Evolutionary conservation across 345 rosid genomes (phyloP), one percentile per base, ranked within the genome.

Genomic region (Durio zibethinus): DNA sequence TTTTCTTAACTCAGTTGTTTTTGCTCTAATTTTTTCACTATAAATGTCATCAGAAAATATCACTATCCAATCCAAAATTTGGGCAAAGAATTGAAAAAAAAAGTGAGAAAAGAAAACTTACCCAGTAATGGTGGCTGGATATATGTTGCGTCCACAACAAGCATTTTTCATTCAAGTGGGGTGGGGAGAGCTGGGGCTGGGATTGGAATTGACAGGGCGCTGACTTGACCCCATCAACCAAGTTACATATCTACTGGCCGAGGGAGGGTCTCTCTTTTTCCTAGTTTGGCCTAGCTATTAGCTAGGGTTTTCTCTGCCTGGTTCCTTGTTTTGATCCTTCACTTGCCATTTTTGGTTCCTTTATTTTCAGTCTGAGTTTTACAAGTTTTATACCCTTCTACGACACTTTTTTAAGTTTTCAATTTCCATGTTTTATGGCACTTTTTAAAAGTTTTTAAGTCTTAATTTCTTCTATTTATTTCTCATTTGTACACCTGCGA

Each of bases 71-170:
- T 72, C 18, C 77, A n/a, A 79, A 80, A 63, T 23, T 40, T 47
- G 43, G 63, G 59, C 42, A 43, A 43, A 60, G 29, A n/a, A n/a
- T n/a, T n/a, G n/a, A 62, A 5, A 50, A 31, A 72, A 10, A 10
- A 2, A 25, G 11, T n/a, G n/a, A 10, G 25, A 2, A n/a, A 0
- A 10, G 59, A 69, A 74, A 74, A 74, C 48, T 78, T 78, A 70
- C 66, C 79, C 50, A 67, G 62, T 71, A 61, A 69, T 85, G 81
- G 72, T 61, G 77, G 80, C 15, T 7, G 50, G 73, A 29, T 48
- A 40, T 10, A 63, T 64, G 54, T 88, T 83, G 87, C 87, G 89
- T 86, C 84, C 66, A 57, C 75, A 31, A 74, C 85, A 85, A 83
- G 88, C 69, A 73, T 59, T 60, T 83, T 40, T 50, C 4, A 48